These are phyloP conservation scores for Chenopodium quinoa DNA, from an alignment of 148 eudicot species.

Conservation along the genomic window DNA sequence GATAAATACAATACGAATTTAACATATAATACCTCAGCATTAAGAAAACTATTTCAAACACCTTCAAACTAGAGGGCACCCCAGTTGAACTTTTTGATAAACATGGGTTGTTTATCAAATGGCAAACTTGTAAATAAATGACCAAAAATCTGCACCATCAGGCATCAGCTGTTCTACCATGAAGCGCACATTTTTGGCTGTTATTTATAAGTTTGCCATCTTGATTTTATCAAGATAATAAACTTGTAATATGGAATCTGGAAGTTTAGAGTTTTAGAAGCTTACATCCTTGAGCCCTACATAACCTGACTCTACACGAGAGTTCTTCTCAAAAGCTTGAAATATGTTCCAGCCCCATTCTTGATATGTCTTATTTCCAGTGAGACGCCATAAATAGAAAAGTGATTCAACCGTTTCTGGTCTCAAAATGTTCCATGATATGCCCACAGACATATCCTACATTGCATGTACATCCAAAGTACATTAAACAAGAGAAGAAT, in stretches of 20 bases:
- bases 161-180: no score
- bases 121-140: no score
- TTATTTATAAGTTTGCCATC: no score
- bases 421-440: slow-evolving; percentile 98
- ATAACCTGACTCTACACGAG: slow-evolving; percentile 85
- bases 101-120: no score
- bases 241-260: neutral
- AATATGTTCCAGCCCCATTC: slow-evolving; percentile 99
- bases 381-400: slow-evolving; percentile 94
- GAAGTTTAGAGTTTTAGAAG: slow-evolving; percentile 7
- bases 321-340: slow-evolving; percentile 97
- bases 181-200: no score
- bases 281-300: slow-evolving; percentile 99
- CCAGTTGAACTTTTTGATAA: no score
- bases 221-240: no score
- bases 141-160: no score
- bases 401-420: slow-evolving; percentile 98
- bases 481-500: neutral
- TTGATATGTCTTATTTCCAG: slow-evolving; percentile 94
- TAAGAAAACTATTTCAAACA: no score
- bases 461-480: slow-evolving; percentile 27
- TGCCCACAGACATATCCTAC: slow-evolving; percentile 95
- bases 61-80: neutral
- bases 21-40: no score
- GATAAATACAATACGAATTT: neutral